phyloP scores from a whole-genome alignment of 306 rosid species.

The Quercus glauca region DNA sequence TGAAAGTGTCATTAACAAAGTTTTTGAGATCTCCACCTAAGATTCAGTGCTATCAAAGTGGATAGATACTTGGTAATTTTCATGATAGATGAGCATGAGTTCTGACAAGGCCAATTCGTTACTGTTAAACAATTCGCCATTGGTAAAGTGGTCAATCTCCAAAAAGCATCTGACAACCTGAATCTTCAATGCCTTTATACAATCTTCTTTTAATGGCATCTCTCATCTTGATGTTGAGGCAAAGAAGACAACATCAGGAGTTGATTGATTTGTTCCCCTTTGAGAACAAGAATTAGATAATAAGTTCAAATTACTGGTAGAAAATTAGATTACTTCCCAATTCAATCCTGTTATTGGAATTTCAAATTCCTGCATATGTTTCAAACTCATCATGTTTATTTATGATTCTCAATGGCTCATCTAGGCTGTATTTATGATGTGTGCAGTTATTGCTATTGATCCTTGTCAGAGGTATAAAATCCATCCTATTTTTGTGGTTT shows the following conservation, averaged over 20 bases:
- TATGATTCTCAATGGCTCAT: slow-evolving; percentile 19
- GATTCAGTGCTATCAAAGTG: too few species aligned
- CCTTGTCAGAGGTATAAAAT: slow-evolving; percentile 73
- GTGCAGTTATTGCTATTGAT: slow-evolving; percentile 74
- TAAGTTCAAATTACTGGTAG: too few species aligned
- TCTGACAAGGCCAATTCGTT: neutral
- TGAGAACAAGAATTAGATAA: too few species aligned
- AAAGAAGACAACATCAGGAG: too few species aligned
- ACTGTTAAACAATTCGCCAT: too few species aligned
- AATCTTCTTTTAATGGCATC: too few species aligned
- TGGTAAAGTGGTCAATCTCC: too few species aligned
- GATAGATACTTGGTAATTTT: neutral
- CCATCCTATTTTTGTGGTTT: slow-evolving; percentile 4
- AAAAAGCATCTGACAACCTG: too few species aligned
- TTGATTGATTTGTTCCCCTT: too few species aligned
- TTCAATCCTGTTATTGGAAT: neutral
- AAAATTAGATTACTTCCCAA: too few species aligned
- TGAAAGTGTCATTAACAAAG: neutral
- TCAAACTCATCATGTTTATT: neutral
- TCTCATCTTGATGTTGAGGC: too few species aligned
- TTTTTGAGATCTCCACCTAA: neutral
- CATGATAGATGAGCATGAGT: neutral
- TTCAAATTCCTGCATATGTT: slow-evolving; percentile 1
- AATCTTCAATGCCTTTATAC: too few species aligned
- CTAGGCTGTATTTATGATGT: slow-evolving; percentile 90